A percentile compares a stretch with the other conserved stretches of the same genome.
Conservation (phyloP, 768 basidiomycete species). For the Tricholoma sp. region DNA sequence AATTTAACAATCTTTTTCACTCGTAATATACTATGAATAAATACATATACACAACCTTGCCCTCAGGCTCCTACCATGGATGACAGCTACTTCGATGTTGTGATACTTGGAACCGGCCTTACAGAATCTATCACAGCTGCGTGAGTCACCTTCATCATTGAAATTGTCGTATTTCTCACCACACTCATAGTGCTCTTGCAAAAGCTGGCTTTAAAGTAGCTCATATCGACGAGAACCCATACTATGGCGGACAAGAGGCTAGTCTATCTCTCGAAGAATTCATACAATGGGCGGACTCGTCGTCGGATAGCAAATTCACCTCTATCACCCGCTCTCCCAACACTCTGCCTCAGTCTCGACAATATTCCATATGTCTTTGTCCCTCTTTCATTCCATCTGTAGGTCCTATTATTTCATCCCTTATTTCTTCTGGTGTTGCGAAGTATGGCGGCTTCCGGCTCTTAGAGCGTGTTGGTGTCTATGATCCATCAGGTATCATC, state of each 20-base stretch:
- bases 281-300: conserved; percentile 54
- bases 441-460: conserved; percentile 90
- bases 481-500: conserved; percentile 39
- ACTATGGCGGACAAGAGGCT: conserved; percentile 84
- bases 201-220: conserved; percentile 86
- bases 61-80: conserved; percentile 21
- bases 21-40: no score
- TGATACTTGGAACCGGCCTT: conserved; percentile 75
- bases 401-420: conserved; percentile 73
- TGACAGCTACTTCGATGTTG: conserved; percentile 53
- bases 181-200: conserved; percentile 64
- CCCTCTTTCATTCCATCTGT: conserved; percentile 78
- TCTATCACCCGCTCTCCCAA: conserved; percentile 38
- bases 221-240: conserved; percentile 78
- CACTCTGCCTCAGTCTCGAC: conserved; percentile 54
- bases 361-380: conserved; percentile 82
- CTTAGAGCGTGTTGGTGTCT: conserved; percentile 65
- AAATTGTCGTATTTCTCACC: conserved; percentile 8
- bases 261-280: conserved; percentile 81
- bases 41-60: neutral
- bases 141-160: conserved; percentile 45
- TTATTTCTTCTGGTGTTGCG: conserved; percentile 80
- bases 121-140: conserved; percentile 85
- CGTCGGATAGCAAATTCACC: conserved; percentile 28
- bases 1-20: no score